Evolutionary conservation across 202 grass and related monocot genomes (phyloP), one percentile per base, ranked within the genome.

Genomic region (Tripidium arundinaceum): DNA sequence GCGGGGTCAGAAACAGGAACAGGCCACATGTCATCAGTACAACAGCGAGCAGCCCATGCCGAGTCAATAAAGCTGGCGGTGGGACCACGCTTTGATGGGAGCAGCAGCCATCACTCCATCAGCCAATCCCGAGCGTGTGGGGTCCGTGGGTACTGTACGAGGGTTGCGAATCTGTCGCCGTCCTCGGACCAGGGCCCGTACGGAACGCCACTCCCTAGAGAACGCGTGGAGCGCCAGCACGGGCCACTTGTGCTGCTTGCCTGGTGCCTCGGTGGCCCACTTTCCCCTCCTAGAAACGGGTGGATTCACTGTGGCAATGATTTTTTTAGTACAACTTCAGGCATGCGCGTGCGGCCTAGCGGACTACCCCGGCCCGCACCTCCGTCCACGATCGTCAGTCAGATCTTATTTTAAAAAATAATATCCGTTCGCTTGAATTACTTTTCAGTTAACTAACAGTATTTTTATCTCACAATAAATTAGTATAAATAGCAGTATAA

Each of bases 111-210:
- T 24, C 46, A 40, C 52, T n/a, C n/a, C n/a, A n/a, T n/a, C n/a
- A n/a, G n/a, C 76, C 76, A 76, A 71, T 76, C 42, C 55, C 46
- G 43, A 65, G 77, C 70, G 21, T 0, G 29, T 4, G 38, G 86
- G 65, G 6, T 68, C 84, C 70, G 54, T 1, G 0, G 0, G 0
- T 16, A 45, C 39, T 45, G 91, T 91, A 89, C 83, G 92, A 89
- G 84, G 83, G 86, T 86, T 2, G 67, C 78, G 73, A 58, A 88
- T 62, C 57, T 25, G 83, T 84, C 88, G 47, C 55, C 57, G 85
- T 87, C 73, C 86, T 86, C 72, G 80, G 77, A 87, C 83, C 40
- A 63, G 22, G 7, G 10, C 41, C 54, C 39, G 92, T 89, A 91
- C 89, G 54, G 34, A 18, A 1, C 0, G 6, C 77, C 81, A 72